Evolutionary conservation across 1,284 basidiomycete genomes (phyloP).

Genomic region (Cryptococcus depauperatus): DNA sequence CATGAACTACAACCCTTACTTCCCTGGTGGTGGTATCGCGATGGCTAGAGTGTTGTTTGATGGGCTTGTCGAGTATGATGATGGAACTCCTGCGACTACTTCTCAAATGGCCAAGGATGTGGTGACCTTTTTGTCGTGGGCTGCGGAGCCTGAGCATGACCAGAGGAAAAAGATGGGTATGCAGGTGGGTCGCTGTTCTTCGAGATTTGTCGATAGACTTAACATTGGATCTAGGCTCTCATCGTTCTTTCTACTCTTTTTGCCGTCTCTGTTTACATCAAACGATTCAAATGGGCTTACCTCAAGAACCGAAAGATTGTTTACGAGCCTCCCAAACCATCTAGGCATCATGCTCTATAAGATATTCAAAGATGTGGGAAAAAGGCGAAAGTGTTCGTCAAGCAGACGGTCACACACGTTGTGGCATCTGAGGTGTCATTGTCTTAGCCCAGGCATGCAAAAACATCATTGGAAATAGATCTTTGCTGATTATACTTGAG

Average conservation of each 20-base stretch:
- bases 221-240: constrained; percentile 56
- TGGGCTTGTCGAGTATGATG: constrained; percentile 88
- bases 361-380: not conserved
- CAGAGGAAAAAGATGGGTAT: constrained; percentile 93
- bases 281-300: constrained; percentile 87
- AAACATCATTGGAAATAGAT: constrained; percentile 4
- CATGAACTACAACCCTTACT: constrained; percentile 97
- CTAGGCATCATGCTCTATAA: constrained; percentile 16
- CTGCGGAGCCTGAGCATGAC: constrained; percentile 95
- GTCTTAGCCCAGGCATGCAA: constrained; percentile 4
- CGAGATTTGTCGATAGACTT: not conserved
- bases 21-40: constrained; percentile 94
- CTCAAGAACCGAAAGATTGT: constrained; percentile 86
- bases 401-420: not conserved
- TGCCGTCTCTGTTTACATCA: constrained; percentile 76
- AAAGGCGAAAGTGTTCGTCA: not conserved
- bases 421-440: not conserved
- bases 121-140: constrained; percentile 87
- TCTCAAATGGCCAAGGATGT: constrained; percentile 99
- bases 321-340: constrained; percentile 47
- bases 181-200: constrained; percentile 33
- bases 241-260: constrained; percentile 80
- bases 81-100: constrained; percentile 91
- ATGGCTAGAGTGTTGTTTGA: constrained; percentile 98
- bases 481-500: no score